Base-by-base conservation (phyloP, 2,329 filamentous ascomycete genomes). In the Salinomyces thailandicus region DNA sequence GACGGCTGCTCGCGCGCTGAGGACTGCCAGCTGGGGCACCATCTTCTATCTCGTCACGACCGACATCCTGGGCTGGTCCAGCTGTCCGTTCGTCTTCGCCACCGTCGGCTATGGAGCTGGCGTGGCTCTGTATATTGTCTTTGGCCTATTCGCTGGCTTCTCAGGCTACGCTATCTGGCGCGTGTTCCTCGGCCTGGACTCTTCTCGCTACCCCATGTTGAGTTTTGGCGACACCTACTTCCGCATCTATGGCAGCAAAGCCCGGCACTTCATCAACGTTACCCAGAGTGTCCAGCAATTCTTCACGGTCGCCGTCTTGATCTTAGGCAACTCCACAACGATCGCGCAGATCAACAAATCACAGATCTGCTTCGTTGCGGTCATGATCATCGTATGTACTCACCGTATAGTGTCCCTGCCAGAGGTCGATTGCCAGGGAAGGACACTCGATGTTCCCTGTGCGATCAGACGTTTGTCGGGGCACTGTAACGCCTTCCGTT, bases 311-410 rank as follows among this genome's bases (percentile, higher is more conserved):
- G 62, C 63, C 1, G 58, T 72, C 24, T 57, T 75, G 26, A 64
- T 73, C 30, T 62, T 76, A 26, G 60, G 57, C 28, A 71, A 68
- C 16, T 19, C 9, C 8, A 24, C 33, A 6, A 73, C 64, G n/a
- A 64, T 76, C 17, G 69, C 67, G 1, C 69, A 75, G 47, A 58
- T 71, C 26, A 62, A 66, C 53, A 50, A 6, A 35, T 59, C 8
- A 54, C 60, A 39, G 20, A 46, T 75, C 8, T 59, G 74, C 22
- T 67, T 67, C 29, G 67, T 74, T 2, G 62, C 63, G 1, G 58
- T 71, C 18, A 59, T 73, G 29, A 64, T 73, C 32, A 63, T 77
- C 31, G 19, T n/a, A n/a, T n/a, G n/a, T n/a, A n/a, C n/a, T n/a
- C n/a, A n/a, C n/a, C n/a, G n/a, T n/a, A n/a, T n/a, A n/a, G n/a